Base-by-base conservation (phyloP, 768 basidiomycete genomes). In the Naganishia kalamii region DNA sequence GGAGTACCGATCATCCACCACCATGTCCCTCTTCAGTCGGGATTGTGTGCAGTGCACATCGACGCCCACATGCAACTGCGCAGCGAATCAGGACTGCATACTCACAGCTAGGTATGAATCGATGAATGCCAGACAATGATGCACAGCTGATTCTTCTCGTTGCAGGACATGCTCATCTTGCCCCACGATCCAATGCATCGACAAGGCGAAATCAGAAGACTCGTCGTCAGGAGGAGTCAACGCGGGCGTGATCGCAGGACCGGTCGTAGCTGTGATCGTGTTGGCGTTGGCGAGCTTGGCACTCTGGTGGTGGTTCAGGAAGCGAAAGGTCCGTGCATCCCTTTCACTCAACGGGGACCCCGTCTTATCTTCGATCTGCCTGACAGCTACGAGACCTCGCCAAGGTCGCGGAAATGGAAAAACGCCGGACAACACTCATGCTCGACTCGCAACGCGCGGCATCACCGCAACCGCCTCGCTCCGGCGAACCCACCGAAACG, bases 91-190 rank as follows among this genome's bases (percentile, higher is more conserved):
- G 25, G 51, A 54, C 29, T 64, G 63, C 27, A 47, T 64, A 17
- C 51, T 64, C 4, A 51, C 44, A 8, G 37, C 50, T 12, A 17
- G 61, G 61, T 49, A 30, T 29, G 61, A 33, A 13, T 19, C 40
- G 11, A 10, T 19, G 40, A n/a, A n/a, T n/a, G n/a, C n/a, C n/a
- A n/a, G n/a, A n/a, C n/a, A n/a, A n/a, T 40, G 37, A 40, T 40
- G 46, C 10, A 17, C 46, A n/a, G 46, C 46, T 52, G 13, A 7
- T 25, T 25, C 8, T 19, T 52, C 17, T 35, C 57, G 5, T 11
- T 23, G 37, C 65, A 75, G 76, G 50, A 76, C 76, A 54, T 77
- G 76, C 62, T 69, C 70, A 5, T 69, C 74, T 47, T 77, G 76
- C 66, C 67, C 76, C 7, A 60, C 70, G 8, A 75, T 77, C 51